Evolutionary conservation across 2,329 filamentous ascomycete genomes (phyloP).

Genomic region (Plectosphaerella cucumerina): DNA sequence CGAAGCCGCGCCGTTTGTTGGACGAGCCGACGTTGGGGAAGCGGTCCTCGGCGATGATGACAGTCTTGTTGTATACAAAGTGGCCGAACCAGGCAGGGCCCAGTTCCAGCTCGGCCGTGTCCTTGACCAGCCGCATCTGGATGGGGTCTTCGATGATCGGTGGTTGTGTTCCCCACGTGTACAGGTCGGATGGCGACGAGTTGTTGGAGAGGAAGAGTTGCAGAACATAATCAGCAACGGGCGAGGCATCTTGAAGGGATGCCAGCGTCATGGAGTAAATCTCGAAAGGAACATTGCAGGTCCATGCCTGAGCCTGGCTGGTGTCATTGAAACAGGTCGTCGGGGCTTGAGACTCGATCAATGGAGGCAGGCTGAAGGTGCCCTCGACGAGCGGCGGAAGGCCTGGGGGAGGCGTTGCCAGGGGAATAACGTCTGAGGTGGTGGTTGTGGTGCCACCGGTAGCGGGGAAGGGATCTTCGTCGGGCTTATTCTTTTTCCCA

Average conservation of each 20-base stretch:
- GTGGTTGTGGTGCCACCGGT: slow-evolving; percentile 24
- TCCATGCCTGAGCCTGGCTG: slow-evolving; percentile 56
- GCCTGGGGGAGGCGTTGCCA: slow-evolving; percentile 44
- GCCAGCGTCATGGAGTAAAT: slow-evolving; percentile 39
- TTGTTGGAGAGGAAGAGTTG: slow-evolving; percentile 31
- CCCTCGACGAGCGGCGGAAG: slow-evolving; percentile 52
- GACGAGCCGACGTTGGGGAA: slow-evolving; percentile 20
- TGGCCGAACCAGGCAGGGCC: slow-evolving; percentile 54
- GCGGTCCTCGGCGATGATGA: slow-evolving; percentile 43
- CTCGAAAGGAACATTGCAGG: slow-evolving; percentile 49
- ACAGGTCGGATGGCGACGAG: slow-evolving; percentile 31
- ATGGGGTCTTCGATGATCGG: slow-evolving; percentile 35
- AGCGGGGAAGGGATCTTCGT: slow-evolving; percentile 23
- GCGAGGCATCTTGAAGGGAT: slow-evolving; percentile 17
- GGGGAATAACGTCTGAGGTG: slow-evolving; percentile 45
- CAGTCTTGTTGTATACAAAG: slow-evolving; percentile 51
- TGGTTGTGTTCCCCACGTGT: slow-evolving; percentile 51
- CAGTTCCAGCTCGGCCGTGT: slow-evolving; percentile 40
- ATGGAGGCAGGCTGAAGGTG: slow-evolving; percentile 49
- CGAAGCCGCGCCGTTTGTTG: slow-evolving; percentile 18
- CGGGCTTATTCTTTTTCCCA: slow-evolving; percentile 16
- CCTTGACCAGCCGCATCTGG: slow-evolving; percentile 44
- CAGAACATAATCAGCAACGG: slow-evolving; percentile 34
- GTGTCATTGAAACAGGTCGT: slow-evolving; percentile 54
- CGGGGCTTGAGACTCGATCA: slow-evolving; percentile 44